Evolutionary conservation across 805 yeast genomes (phyloP).

Genomic region (Alloascoidea africana): DNA sequence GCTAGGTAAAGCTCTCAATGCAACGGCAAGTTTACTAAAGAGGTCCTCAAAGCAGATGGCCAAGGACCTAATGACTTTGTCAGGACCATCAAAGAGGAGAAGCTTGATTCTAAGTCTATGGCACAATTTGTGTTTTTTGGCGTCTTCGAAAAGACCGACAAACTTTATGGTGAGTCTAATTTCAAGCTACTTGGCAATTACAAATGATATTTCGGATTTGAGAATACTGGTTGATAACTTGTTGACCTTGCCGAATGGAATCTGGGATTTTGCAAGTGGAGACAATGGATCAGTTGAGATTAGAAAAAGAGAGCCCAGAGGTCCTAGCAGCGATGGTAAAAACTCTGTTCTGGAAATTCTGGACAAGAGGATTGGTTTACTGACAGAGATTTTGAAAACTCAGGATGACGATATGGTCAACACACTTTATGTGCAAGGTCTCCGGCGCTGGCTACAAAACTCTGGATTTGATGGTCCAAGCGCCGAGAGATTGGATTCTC

Average conservation of each 20-base stretch:
- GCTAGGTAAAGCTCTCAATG: slow-evolving; percentile 49
- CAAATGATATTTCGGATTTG: slow-evolving; percentile 16
- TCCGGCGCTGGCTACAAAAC: slow-evolving; percentile 44
- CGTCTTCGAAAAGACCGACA: slow-evolving; percentile 8
- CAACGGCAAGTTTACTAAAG: slow-evolving; percentile 44
- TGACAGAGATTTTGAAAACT: slow-evolving; percentile 29
- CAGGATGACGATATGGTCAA: slow-evolving; percentile 31
- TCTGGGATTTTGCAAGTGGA: slow-evolving; percentile 14
- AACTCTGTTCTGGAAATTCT: slow-evolving; percentile 23
- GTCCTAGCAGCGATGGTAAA: slow-evolving; percentile 2
- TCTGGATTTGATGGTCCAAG: slow-evolving; percentile 6
- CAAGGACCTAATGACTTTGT: slow-evolving; percentile 4
- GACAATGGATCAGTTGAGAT: slow-evolving; percentile 14
- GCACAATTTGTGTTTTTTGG: slow-evolving; percentile 10
- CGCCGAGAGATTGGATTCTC: slow-evolving; percentile 7
- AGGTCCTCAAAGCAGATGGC: slow-evolving; percentile 7
- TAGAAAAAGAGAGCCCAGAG: slow-evolving; percentile 5
- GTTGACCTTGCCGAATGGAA: slow-evolving; percentile 14
- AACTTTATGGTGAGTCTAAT: slow-evolving; percentile 5
- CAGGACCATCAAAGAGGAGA: too few species aligned
- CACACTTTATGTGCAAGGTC: slow-evolving; percentile 29
- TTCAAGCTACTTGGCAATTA: slow-evolving; percentile 8
- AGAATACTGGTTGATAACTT: slow-evolving; percentile 19
- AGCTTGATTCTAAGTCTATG: slow-evolving; percentile 9
- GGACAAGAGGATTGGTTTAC: slow-evolving; percentile 26